Evolutionary conservation across 2,329 filamentous ascomycete genomes (phyloP).

Genomic region (Endocalyx cinctus): DNA sequence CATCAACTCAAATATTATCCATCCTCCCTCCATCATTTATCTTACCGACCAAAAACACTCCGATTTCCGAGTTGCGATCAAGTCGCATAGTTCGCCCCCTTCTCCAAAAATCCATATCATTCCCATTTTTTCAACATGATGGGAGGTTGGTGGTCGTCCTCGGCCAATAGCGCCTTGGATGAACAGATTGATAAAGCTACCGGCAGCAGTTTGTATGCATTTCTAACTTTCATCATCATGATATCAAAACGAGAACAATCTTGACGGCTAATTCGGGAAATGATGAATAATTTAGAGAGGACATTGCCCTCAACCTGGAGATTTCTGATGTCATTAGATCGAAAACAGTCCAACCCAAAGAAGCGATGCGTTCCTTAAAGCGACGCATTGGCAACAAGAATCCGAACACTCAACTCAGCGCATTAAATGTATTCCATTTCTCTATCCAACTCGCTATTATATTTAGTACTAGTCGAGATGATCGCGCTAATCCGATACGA

Average conservation of each 20-base stretch:
- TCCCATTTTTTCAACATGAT: conserved; percentile 36
- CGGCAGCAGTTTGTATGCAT: conserved; percentile 78
- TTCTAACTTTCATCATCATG: neutral
- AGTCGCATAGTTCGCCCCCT: too few relatives aligned
- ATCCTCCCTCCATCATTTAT: too few relatives aligned
- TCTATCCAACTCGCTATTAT: too few relatives aligned
- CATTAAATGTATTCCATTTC: conserved; percentile 87
- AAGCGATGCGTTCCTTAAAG: conserved; percentile 96
- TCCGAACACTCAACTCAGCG: conserved; percentile 90
- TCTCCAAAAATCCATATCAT: too few relatives aligned
- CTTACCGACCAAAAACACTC: too few relatives aligned
- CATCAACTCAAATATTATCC: too few relatives aligned
- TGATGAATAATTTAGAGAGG: conserved; percentile 64
- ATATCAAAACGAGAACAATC: too few relatives aligned
- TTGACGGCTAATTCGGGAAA: too few relatives aligned
- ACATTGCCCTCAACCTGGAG: conserved; percentile 95
- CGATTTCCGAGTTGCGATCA: too few relatives aligned
- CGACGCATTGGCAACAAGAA: conserved; percentile 95
- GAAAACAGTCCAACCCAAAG: conserved; percentile 94
- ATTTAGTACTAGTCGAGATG: too few relatives aligned
- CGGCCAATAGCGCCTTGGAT: conserved; percentile 84
- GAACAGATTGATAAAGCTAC: conserved; percentile 97
- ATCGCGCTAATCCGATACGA: too few relatives aligned
- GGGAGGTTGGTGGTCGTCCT: conserved; percentile 97
- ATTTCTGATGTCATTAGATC: conserved; percentile 97